These are phyloP conservation scores for Closterium sp. DNA, from an alignment of 139 green algal genomes.

Conservation along the genomic window DNA sequence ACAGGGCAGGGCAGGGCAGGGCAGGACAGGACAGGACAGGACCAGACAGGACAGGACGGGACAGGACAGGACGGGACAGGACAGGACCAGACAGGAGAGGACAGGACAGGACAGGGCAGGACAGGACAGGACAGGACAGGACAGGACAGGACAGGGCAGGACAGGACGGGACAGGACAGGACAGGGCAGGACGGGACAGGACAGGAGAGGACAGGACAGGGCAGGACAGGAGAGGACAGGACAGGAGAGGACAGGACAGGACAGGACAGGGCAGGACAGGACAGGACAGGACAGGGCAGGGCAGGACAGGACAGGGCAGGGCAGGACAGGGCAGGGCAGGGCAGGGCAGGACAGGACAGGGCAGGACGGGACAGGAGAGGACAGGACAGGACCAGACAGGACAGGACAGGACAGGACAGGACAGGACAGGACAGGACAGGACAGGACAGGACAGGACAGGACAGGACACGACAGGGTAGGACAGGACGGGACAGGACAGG, in stretches of 20 bases:
- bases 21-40: not conserved
- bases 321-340: not conserved
- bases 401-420: not conserved
- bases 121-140: not conserved
- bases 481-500: conserved; percentile 7
- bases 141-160: conserved; percentile 3
- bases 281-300: not conserved
- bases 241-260: not conserved
- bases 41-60: too few relatives aligned
- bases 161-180: not conserved
- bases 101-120: not conserved
- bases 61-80: too few relatives aligned
- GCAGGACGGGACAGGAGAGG: not conserved
- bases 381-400: not conserved
- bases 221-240: not conserved
- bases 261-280: not conserved
- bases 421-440: not conserved
- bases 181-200: not conserved
- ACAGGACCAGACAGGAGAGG: too few relatives aligned
- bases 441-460: not conserved
- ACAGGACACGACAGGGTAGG: not conserved
- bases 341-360: not conserved
- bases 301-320: not conserved
- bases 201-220: not conserved
- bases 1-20: not conserved